phyloP scores from a whole-genome alignment of 2,329 filamentous ascomycete species.

The Phyllosticta paracitricarpa region DNA sequence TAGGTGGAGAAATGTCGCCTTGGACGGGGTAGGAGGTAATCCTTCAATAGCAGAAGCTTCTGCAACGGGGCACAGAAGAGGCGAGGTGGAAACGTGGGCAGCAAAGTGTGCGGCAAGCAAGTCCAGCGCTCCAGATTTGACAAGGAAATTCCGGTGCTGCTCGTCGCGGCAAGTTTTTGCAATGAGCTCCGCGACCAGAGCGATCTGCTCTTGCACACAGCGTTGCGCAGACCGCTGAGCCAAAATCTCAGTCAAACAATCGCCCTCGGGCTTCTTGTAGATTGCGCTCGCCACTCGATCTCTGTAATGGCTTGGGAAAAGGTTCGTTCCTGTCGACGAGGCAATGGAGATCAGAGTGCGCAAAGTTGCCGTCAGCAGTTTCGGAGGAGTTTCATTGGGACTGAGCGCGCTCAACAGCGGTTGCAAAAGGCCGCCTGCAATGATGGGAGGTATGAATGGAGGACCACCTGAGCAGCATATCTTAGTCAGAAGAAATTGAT shows the following conservation, averaged over 20 bases:
- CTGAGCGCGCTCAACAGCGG: constrained; percentile 63
- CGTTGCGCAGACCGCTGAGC: constrained; percentile 44
- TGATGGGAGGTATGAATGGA: constrained; percentile 64
- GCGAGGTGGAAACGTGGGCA: constrained; percentile 21
- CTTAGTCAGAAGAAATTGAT: neutral
- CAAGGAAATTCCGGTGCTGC: constrained; percentile 58
- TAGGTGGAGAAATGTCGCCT: constrained; percentile 55
- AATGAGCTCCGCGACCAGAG: constrained; percentile 48
- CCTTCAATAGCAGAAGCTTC: constrained; percentile 16
- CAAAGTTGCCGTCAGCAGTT: constrained; percentile 63
- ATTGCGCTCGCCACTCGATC: constrained; percentile 32
- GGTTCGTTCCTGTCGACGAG: constrained; percentile 50
- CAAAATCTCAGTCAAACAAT: constrained; percentile 56
- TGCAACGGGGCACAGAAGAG: constrained; percentile 12
- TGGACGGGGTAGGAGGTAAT: constrained; percentile 45
- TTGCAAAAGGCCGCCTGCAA: constrained; percentile 57
- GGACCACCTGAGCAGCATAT: constrained; percentile 53
- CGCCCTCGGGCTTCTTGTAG: constrained; percentile 53
- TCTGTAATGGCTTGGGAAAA: constrained; percentile 17
- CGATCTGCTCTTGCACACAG: constrained; percentile 52
- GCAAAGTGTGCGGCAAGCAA: constrained; percentile 63
- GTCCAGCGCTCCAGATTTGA: constrained; percentile 66
- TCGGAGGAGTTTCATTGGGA: constrained; percentile 51
- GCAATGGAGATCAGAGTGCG: constrained; percentile 63
- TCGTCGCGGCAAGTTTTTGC: constrained; percentile 59